Evolutionary conservation across 2,329 filamentous ascomycete genomes (phyloP), one percentile per base, ranked within the genome.

Genomic region (Pyrenochaeta sp.): DNA sequence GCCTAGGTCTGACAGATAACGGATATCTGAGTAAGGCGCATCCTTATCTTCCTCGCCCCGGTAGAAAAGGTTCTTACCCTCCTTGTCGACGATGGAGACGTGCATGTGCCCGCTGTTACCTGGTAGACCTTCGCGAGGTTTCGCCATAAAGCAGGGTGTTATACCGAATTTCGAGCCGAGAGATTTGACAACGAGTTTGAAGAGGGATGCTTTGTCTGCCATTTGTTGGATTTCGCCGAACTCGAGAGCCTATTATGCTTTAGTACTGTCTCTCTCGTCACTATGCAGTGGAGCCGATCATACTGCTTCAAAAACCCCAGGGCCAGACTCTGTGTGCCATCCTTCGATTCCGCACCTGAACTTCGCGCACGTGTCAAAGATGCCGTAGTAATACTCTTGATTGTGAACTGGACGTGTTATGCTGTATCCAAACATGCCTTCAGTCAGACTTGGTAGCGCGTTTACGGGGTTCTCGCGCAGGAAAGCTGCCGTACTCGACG

Each of bases 101-200:
- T 99, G 95, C 83, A 97, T 94, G 74, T 99, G 95, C 1, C 95
- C 95, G 59, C 90, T 95, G 80, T 98, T 98, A 41, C 95, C 95
- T 0, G 95, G 95, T 0, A 98, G 81, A 0, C 93, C 92, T 67
- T 96, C 86, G 62, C 90, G 88, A 2, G 95, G 95, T 77, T 99
- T 99, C 14, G 95, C 95, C 95, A 99, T 99, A 81, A 99, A 99
- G 77, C 91, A 96, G 0, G 95, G 95, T 0, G 92, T 97, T 71
- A 99, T 96, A 63, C 91, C 92, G 73, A 92, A 91, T 71, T 91
- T 90, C 51, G 87, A 90, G 39, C 91, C 91, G 33, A 97, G 86
- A 9, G 91, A 92, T 78, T 97, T 97, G 61, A 97, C 92, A 17
- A 90, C 87, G 66, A 96, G 91, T 83, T 99, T 99, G 87, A 98